A percentile compares a stretch with the other conserved stretches of the same genome.
Conservation (phyloP, 495 filamentous ascomycete genomes). For the Tuber microsphaerosporum region DNA sequence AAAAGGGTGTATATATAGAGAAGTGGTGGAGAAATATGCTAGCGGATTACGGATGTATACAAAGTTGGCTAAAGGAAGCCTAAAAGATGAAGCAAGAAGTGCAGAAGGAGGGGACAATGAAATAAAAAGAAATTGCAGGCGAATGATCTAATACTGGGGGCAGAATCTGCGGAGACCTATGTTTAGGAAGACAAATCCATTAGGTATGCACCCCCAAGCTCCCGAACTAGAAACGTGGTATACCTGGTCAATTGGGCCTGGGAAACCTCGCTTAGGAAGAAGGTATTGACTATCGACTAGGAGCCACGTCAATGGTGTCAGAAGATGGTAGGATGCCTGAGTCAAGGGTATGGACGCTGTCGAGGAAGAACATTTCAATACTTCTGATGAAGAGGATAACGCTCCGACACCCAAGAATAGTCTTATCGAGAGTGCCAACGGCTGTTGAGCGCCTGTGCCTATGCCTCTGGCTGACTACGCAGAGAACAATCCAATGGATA, state of each 20-base stretch:
- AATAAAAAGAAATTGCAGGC: too few species aligned
- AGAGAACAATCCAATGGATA: conserved; percentile 69
- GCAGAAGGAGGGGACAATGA: too few species aligned
- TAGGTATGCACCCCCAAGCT: neutral
- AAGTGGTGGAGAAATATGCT: too few species aligned
- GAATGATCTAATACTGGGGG: too few species aligned
- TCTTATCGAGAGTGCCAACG: conserved; percentile 37
- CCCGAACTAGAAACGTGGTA: neutral
- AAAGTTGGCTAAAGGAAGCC: too few species aligned
- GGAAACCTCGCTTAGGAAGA: neutral
- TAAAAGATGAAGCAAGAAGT: too few species aligned
- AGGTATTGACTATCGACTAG: conserved; percentile 34
- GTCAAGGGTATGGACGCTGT: conserved; percentile 76
- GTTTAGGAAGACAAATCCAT: conserved; percentile 46
- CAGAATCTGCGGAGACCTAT: conserved; percentile 38
- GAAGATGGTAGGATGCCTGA: conserved; percentile 64
- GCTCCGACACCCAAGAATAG: conserved; percentile 27
- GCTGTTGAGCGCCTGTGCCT: conserved; percentile 50
- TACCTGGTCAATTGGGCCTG: neutral
- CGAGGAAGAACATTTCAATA: conserved; percentile 93
- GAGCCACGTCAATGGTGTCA: conserved; percentile 56
- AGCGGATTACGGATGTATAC: too few species aligned
- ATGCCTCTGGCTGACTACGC: conserved; percentile 80
- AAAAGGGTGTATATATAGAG: too few species aligned
- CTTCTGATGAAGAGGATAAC: conserved; percentile 58